A percentile compares a stretch with the other conserved stretches of the same genome.
Evolutionary conservation across 2,329 filamentous ascomycete species (phyloP).

Genomic region (Cylindrodendrum hubeiense): DNA sequence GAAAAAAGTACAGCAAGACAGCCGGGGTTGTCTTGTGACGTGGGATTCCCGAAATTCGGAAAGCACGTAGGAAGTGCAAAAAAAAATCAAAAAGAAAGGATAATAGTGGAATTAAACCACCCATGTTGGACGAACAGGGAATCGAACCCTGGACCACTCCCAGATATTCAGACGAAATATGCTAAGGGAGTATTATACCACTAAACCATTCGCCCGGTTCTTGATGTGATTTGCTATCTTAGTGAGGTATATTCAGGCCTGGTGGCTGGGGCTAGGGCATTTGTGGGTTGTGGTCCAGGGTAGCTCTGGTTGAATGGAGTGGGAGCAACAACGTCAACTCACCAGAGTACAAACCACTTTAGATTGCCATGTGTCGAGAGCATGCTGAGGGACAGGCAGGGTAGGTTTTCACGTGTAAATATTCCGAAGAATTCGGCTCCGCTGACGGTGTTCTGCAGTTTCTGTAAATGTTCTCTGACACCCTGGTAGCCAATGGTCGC

Average conservation of each 20-base stretch:
- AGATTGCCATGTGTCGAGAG: no score
- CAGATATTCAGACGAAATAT: constrained; percentile 28
- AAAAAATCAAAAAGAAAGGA: constrained; percentile 3
- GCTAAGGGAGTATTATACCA: constrained; percentile 46
- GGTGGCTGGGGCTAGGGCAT: neutral
- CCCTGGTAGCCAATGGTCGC: neutral
- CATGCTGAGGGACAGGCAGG: neutral
- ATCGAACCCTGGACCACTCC: constrained; percentile 41
- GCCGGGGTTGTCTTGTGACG: neutral
- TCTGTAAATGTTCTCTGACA: neutral
- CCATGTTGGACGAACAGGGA: constrained; percentile 40
- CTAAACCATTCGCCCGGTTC: constrained; percentile 44
- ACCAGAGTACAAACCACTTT: no score
- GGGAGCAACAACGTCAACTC: neutral
- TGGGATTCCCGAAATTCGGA: neutral
- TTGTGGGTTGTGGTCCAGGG: constrained; percentile 11
- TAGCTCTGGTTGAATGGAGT: neutral
- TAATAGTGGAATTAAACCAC: constrained; percentile 28
- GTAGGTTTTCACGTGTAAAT: neutral
- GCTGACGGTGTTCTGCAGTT: neutral
- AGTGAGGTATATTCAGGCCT: constrained; percentile 21
- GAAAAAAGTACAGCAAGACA: neutral
- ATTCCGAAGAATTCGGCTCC: neutral
- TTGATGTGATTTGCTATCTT: neutral
- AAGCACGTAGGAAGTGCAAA: neutral